Base-by-base conservation (phyloP, 1,139 yeast genomes). In the Candida freyschussii region DNA sequence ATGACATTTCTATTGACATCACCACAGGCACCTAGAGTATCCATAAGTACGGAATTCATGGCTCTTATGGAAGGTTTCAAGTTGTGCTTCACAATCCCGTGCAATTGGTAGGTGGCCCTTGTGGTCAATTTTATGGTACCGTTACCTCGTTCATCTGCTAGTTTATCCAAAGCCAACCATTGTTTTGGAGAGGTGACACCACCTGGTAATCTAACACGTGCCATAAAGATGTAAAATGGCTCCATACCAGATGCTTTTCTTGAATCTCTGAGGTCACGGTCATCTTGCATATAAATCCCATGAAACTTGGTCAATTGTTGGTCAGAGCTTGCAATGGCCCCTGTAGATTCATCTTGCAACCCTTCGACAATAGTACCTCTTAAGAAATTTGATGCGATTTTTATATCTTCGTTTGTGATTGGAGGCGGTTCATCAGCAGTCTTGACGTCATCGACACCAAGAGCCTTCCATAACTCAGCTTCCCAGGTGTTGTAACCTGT, bases 271-370 rank as follows among this genome's bases (percentile, higher is more conserved):
- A 91, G 69, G 62, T 91, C 98, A 65, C 98, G 85, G 58, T 91
- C 97, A 60, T 91, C 97, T 67, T 91, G 98, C 95, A 89, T 87
- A 60, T 91, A 91, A 47, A 89, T 87, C 63, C 98, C 98, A 59
- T 91, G 97, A 75, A 91, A 91, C 62, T 91, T 91, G 47, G 96
- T 87, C 59, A 91, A 65, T 63, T 87, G 96, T 63, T 87, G 95
- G 60, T 87, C 96, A 39, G 75, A 75, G n/a, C 96, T 93, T 47
- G 83, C 72, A 47, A 91, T 84, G 12, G 96, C 89, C 45, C 97
- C 96, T 13, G 97, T 89, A 4, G 89, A 70, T 44, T 73, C 71
- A 57, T 91, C 97, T 37, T 62, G 57, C 43, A 91, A 72, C 18
- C 89, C 96, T 59, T 83, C 94, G 23, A 76, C 93, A 59, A 91